Conservation (phyloP, 2,329 filamentous ascomycete species). For the Trichoderma koningii region DNA sequence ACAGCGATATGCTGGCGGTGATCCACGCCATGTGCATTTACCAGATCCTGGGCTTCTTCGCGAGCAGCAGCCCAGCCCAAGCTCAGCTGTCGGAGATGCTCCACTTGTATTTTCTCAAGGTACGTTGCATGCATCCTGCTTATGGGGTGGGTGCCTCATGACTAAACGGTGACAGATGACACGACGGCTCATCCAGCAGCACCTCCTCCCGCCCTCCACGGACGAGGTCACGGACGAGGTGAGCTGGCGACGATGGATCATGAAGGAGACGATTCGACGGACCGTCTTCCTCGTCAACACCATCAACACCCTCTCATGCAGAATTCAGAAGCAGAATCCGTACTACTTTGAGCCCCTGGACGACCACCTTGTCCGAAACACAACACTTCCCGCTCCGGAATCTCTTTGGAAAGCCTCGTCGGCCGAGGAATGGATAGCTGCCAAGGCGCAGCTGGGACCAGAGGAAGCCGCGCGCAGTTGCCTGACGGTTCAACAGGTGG, state of each 20-base stretch:
- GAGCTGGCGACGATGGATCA: not conserved
- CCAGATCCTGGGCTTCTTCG: conserved; percentile 28
- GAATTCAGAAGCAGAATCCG: not conserved
- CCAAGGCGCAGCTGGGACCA: not conserved
- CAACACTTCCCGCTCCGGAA: not conserved
- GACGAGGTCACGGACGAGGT: not conserved
- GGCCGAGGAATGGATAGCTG: not conserved
- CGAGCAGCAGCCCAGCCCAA: conserved; percentile 18
- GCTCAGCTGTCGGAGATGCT: conserved; percentile 19
- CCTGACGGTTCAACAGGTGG: not conserved
- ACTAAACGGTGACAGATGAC: not conserved
- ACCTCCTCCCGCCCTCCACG: not conserved
- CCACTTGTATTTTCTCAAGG: conserved; percentile 27
- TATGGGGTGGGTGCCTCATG: not conserved
- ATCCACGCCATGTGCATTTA: conserved; percentile 29
- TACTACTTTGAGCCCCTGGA: conserved; percentile 1
- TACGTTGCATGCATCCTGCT: not conserved
- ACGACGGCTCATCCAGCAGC: not conserved
- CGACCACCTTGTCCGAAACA: not conserved
- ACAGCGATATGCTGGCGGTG: too few relatives aligned
- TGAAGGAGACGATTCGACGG: not conserved
- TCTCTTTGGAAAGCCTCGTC: not conserved
- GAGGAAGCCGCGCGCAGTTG: not conserved
- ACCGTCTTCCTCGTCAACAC: not conserved
- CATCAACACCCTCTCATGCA: not conserved